Conservation (phyloP, 805 yeast genomes). For the Yamadazyma paraphyllophila region DNA sequence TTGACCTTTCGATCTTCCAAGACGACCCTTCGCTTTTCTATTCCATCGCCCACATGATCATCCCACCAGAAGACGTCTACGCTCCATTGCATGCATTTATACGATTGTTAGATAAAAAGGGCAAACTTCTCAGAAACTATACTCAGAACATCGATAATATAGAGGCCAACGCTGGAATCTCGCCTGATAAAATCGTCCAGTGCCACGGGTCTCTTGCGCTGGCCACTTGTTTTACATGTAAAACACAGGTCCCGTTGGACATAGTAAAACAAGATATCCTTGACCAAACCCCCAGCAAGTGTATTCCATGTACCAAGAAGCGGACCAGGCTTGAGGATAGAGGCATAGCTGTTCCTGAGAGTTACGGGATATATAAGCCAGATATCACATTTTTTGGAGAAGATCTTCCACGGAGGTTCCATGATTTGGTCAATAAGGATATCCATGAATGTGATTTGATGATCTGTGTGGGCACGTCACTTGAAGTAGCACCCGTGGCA, state of each 20-base stretch:
- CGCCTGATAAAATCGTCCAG: constrained; percentile 63
- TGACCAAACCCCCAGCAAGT: constrained; percentile 49
- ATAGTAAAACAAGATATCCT: constrained; percentile 47
- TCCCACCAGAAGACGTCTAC: constrained; percentile 37
- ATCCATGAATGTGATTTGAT: constrained; percentile 71
- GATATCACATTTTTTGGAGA: constrained; percentile 86
- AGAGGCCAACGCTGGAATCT: constrained; percentile 48
- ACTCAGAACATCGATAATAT: constrained; percentile 46
- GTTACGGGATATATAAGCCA: constrained; percentile 68
- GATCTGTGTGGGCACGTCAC: constrained; percentile 79
- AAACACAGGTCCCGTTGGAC: constrained; percentile 51
- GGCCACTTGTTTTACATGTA: constrained; percentile 77
- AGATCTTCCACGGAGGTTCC: constrained; percentile 50
- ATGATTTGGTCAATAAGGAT: constrained; percentile 45
- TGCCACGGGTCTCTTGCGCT: constrained; percentile 78
- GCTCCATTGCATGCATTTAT: constrained; percentile 42
- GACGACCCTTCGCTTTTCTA: constrained; percentile 40
- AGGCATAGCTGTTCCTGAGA: constrained; percentile 28
- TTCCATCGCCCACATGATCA: constrained; percentile 43
- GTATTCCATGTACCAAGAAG: constrained; percentile 40
- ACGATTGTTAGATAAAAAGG: constrained; percentile 33
- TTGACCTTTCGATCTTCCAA: constrained; percentile 36
- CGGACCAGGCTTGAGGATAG: constrained; percentile 19
- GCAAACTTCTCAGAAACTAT: constrained; percentile 39
- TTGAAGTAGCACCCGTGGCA: constrained; percentile 59